phyloP scores from a whole-genome alignment of 805 yeast genomes.

The Debaryomyces maramus region DNA sequence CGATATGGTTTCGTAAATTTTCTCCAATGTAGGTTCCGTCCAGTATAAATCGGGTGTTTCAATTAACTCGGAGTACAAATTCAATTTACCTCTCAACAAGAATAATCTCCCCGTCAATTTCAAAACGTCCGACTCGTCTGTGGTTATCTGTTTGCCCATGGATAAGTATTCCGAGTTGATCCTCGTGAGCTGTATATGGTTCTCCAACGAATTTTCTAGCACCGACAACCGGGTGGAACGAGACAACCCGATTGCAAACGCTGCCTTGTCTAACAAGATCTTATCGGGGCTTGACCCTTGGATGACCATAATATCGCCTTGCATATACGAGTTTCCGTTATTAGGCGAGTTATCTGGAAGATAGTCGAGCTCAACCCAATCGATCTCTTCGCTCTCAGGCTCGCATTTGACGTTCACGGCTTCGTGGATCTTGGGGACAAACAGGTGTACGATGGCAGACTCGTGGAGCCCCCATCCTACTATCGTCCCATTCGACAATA shows the following conservation, averaged over 20 bases:
- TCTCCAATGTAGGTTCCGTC: constrained; percentile 85
- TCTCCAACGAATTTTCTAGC: constrained; percentile 70
- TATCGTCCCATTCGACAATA: constrained; percentile 74
- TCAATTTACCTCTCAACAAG: constrained; percentile 76
- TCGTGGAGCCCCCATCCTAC: constrained; percentile 85
- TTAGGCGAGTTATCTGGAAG: constrained; percentile 21
- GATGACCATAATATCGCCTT: constrained; percentile 72
- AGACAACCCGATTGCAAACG: constrained; percentile 85
- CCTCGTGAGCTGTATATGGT: constrained; percentile 62
- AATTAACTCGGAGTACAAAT: constrained; percentile 81
- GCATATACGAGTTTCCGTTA: constrained; percentile 42
- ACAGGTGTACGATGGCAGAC: constrained; percentile 39
- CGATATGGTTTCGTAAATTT: constrained; percentile 69
- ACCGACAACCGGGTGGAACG: constrained; percentile 84
- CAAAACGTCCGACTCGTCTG: constrained; percentile 60
- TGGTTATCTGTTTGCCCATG: constrained; percentile 48
- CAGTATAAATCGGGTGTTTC: constrained; percentile 94
- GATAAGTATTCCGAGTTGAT: constrained; percentile 66
- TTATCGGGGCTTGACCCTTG: constrained; percentile 48
- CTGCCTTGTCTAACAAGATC: constrained; percentile 72
- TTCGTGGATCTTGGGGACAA: constrained; percentile 52
- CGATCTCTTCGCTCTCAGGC: constrained; percentile 84
- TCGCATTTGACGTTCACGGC: constrained; percentile 45
- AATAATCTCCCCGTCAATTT: constrained; percentile 73
- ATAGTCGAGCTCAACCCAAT: constrained; percentile 54